phyloP scores from a whole-genome alignment of 495 filamentous ascomycete species.

The Venustampulla echinocandica region DNA sequence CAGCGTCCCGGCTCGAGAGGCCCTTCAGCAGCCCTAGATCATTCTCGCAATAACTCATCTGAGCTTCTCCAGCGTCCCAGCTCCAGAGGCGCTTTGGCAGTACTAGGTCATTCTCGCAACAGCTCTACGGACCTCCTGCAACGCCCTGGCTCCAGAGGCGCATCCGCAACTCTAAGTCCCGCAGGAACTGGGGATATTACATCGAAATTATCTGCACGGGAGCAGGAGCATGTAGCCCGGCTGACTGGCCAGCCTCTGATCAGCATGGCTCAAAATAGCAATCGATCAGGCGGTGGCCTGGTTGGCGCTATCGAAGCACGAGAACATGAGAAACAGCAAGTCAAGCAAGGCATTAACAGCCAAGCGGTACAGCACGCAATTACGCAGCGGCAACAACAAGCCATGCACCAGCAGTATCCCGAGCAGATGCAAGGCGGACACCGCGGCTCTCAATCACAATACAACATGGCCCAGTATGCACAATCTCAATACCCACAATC shows the following conservation, averaged over 20 bases:
- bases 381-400: conserved; percentile 20
- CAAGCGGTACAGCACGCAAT: conserved; percentile 65
- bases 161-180: conserved; percentile 18
- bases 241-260: conserved; percentile 77
- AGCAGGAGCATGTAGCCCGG: conserved; percentile 88
- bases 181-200: conserved; percentile 41
- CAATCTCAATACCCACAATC: conserved; percentile 12
- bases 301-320: conserved; percentile 69
- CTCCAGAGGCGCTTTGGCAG: conserved; percentile 25
- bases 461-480: conserved; percentile 1
- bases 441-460: conserved; percentile 1
- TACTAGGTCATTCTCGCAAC: conserved; percentile 35
- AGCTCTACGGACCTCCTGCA: conserved; percentile 30
- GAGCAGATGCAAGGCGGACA: not conserved
- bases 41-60: conserved; percentile 36
- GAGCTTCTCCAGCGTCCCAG: conserved; percentile 31
- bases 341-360: conserved; percentile 61
- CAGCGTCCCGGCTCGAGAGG: conserved; percentile 41
- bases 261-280: conserved; percentile 46
- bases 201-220: conserved; percentile 76
- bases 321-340: conserved; percentile 63
- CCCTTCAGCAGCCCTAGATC: conserved; percentile 36
- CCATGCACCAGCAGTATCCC: conserved; percentile 9
- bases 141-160: conserved; percentile 29
- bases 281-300: conserved; percentile 46